A percentile compares a stretch with the other conserved stretches of the same genome.
Evolutionary conservation across 768 basidiomycete genomes (phyloP).

Genomic region (Pisolithus microcarpus): DNA sequence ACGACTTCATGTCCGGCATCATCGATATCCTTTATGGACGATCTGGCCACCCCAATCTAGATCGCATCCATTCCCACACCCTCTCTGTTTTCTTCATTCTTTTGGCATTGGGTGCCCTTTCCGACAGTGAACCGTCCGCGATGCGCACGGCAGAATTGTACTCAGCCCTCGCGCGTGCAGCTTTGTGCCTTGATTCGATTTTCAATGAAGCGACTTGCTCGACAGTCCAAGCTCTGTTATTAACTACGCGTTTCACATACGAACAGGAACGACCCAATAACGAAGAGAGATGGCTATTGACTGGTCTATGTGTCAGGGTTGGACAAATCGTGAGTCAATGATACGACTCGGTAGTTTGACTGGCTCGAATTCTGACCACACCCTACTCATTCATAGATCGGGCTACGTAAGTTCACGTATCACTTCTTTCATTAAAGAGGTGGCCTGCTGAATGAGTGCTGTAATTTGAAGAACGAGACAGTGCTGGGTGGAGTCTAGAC

Average conservation of each 20-base stretch:
- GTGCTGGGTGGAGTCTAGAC: slow-evolving; percentile 40
- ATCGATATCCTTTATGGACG: slow-evolving; percentile 38
- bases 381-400: slow-evolving; percentile 33
- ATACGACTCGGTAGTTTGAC: not conserved
- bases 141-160: slow-evolving; percentile 33
- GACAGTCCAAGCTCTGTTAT: slow-evolving; percentile 42
- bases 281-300: slow-evolving; percentile 44
- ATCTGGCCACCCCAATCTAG: slow-evolving; percentile 24
- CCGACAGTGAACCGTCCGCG: slow-evolving; percentile 33
- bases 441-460: not conserved
- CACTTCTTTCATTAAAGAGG: not conserved
- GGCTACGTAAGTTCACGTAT: slow-evolving; percentile 37
- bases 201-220: slow-evolving; percentile 38
- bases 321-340: slow-evolving; percentile 37
- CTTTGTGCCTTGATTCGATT: slow-evolving; percentile 40
- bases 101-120: slow-evolving; percentile 40
- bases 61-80: slow-evolving; percentile 37
- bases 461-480: slow-evolving; percentile 41
- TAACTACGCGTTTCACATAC: slow-evolving; percentile 37
- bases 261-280: slow-evolving; percentile 35
- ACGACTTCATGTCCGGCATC: slow-evolving; percentile 36
- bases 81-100: slow-evolving; percentile 49
- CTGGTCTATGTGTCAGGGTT: slow-evolving; percentile 36
- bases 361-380: slow-evolving; percentile 1
- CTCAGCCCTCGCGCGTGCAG: slow-evolving; percentile 42